These are phyloP conservation scores for Podospora didyma DNA, from an alignment of 495 filamentous ascomycete species.

Conservation along the genomic window DNA sequence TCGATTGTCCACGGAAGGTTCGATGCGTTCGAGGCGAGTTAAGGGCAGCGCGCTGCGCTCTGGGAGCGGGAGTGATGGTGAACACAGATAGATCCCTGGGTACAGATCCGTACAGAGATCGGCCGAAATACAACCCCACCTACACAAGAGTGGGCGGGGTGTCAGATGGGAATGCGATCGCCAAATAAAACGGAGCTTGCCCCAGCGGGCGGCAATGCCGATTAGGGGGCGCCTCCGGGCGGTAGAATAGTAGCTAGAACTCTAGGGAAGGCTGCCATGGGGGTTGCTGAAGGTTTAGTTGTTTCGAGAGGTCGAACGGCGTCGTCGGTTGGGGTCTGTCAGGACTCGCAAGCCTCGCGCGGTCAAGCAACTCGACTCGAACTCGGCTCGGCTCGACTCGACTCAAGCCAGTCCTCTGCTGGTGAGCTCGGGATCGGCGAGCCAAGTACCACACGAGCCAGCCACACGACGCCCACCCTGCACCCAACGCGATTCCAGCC, in stretches of 20 bases:
- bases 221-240: background rate
- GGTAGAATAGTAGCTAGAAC: background rate
- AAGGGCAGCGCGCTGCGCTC: no score
- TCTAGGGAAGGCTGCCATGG: background rate
- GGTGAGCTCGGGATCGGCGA: background rate
- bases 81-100: no score
- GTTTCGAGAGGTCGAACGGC: background rate
- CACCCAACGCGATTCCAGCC: background rate
- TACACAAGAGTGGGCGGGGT: background rate
- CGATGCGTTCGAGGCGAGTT: background rate
- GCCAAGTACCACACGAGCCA: no score
- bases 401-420: background rate
- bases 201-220: background rate
- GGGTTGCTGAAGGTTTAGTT: background rate
- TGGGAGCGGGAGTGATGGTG: no score
- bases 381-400: no score
- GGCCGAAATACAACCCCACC: no score
- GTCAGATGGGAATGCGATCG: background rate
- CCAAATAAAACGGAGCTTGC: background rate
- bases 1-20: background rate
- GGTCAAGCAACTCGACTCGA: no score
- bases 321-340: background rate
- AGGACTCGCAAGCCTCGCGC: no score
- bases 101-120: no score
- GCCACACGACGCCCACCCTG: conserved; percentile 1